Base-by-base conservation (phyloP, 2,329 filamentous ascomycete genomes). In the Diaporthe destruens region DNA sequence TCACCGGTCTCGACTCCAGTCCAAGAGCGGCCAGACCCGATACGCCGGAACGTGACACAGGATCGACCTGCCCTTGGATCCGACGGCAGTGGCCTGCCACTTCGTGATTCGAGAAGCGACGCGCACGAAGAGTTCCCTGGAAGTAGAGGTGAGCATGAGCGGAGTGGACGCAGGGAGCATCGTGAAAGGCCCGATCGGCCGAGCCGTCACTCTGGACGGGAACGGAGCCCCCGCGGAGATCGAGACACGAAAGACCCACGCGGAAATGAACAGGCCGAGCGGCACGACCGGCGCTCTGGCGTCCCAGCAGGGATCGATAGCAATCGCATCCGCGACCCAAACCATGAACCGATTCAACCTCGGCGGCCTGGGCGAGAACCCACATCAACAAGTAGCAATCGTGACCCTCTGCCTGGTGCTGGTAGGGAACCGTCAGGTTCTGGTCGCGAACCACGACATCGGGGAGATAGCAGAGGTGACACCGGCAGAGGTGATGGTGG, bases 1-100 rank as follows among this genome's bases (percentile, higher is more conserved):
- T 88, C 89, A 32, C 86, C 85, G 25, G 82, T 82, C 25, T 82
- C 82, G 61, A 88, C 87, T 3, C 86, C 87, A 0, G 77, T 82
- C 4, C 84, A 86, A 29, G 88, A 90, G 73, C 84, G 85, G 0
- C 79, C 82, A 36, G 86, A 89, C 49, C 80, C 84, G 9, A 76
- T 84, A 16, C 82, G 85, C 32, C 81, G 78, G 2, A 79, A 84
- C 8, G 71, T 75, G 25, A 82, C 81, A 29, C 75, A 78, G 6
- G 80, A 79, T 29, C 77, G 77, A 8, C 72, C 74, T 0, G 74
- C 75, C 20, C 74, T 74, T 25, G 75, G 72, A 6, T 71, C 71
- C 4, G 78, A 78, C 36, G 80, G 63, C 78, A 82, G 61, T 77
- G 79, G 75, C 18, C 69, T 68, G 47, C 65, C 71, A 34, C 36